Percentiles rank a stretch among this genome's conserved stretches.
Evolutionary conservation across 177 flowering plant genomes (phyloP).

Genomic region (Vitis hybrid): DNA sequence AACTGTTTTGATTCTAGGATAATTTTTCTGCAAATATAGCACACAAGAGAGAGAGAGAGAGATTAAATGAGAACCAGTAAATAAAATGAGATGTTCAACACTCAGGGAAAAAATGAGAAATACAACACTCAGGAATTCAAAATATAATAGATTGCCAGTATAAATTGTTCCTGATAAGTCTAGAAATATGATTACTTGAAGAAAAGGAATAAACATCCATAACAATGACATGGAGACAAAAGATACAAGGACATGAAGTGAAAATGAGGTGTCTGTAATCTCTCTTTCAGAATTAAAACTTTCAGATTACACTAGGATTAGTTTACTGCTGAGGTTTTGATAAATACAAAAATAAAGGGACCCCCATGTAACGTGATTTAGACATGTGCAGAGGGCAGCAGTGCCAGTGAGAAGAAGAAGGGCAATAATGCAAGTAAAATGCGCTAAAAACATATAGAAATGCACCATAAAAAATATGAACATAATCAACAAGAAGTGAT

Average conservation of each 20-base stretch:
- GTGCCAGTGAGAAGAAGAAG: not conserved
- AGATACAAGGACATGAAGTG: no score
- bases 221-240: no score
- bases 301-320: no score
- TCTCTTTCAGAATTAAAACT: no score
- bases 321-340: no score
- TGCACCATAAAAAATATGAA: not conserved
- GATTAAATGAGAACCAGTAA: not conserved
- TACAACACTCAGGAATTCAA: not conserved
- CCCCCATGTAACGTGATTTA: not conserved
- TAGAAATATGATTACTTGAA: no score
- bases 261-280: no score
- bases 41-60: conserved; percentile 1
- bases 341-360: not conserved
- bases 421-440: not conserved
- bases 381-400: no score
- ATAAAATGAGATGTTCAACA: not conserved
- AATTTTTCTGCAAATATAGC: conserved; percentile 72
- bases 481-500: not conserved
- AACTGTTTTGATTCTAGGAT: conserved; percentile 83
- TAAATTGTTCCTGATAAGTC: no score
- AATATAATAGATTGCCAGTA: no score
- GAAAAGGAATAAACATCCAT: no score
- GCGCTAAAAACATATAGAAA: not conserved
- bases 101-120: no score